phyloP scores from a whole-genome alignment of 257 asterid genomes.

The Fraxinus excelsior region DNA sequence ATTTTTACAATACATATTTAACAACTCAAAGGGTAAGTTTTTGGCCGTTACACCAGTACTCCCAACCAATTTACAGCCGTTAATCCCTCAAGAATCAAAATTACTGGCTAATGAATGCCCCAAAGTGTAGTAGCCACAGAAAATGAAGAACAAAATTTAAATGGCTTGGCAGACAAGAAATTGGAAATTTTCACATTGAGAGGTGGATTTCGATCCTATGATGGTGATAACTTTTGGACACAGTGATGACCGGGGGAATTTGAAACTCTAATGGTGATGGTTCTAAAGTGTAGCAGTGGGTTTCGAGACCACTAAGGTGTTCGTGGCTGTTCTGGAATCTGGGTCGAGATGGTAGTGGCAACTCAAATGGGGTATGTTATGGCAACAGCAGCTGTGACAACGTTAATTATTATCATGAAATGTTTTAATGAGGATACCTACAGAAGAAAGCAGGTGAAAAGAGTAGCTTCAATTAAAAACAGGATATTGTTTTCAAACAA shows the following conservation, averaged over 20 bases:
- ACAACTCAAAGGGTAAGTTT: too few species aligned
- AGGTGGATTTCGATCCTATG: background rate
- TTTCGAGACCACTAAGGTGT: background rate
- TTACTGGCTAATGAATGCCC: background rate
- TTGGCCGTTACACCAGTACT: too few species aligned
- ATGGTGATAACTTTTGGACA: background rate
- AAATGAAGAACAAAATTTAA: background rate
- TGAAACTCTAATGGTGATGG: background rate
- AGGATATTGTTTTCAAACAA: background rate
- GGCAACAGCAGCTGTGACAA: background rate
- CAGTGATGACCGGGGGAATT: too few species aligned
- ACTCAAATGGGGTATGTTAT: background rate
- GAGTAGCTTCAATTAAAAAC: background rate
- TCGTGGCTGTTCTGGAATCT: background rate
- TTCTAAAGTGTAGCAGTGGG: background rate
- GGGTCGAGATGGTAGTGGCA: background rate
- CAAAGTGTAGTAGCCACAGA: background rate
- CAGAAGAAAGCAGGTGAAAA: background rate
- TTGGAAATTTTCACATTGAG: background rate
- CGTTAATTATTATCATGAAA: background rate
- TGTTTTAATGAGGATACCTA: background rate
- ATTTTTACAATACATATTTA: too few species aligned
- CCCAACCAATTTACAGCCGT: background rate
- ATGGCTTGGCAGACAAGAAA: background rate
- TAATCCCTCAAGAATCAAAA: background rate